These are phyloP conservation scores for Solanum pimpinellifolium DNA, from an alignment of 257 asterid species.

Conservation along the genomic window DNA sequence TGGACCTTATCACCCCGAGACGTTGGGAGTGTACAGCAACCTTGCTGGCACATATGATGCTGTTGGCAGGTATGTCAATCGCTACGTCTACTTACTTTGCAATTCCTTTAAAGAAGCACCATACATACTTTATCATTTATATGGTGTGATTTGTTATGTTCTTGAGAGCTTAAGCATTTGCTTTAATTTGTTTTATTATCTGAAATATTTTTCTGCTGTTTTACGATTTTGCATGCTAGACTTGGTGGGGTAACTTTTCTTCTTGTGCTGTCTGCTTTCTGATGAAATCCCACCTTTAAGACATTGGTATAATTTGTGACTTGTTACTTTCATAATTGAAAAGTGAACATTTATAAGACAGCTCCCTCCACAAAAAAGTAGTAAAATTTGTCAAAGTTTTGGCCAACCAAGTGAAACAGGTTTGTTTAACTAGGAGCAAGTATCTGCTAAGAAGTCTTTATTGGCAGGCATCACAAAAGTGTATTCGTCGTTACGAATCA, in stretches of 20 bases:
- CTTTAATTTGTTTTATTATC: neutral
- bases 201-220: neutral
- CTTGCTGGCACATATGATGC: conserved; percentile 96
- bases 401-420: neutral
- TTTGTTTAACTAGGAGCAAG: neutral
- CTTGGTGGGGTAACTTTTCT: neutral
- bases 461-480: neutral
- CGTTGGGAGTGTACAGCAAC: conserved; percentile 91
- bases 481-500: neutral
- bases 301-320: neutral
- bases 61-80: conserved; percentile 62
- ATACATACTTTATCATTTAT: neutral
- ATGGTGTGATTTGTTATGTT: neutral
- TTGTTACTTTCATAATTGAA: neutral
- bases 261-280: neutral
- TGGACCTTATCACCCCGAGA: conserved; percentile 87
- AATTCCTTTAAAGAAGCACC: neutral
- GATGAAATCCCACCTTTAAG: neutral
- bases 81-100: neutral
- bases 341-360: neutral
- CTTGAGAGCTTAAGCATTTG: neutral
- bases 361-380: neutral
- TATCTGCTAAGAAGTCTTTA: neutral
- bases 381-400: neutral
- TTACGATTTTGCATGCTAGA: neutral